Evolutionary conservation across 768 basidiomycete species (phyloP), one percentile per base, ranked within the genome.

Genomic region (Mycena latifolia): DNA sequence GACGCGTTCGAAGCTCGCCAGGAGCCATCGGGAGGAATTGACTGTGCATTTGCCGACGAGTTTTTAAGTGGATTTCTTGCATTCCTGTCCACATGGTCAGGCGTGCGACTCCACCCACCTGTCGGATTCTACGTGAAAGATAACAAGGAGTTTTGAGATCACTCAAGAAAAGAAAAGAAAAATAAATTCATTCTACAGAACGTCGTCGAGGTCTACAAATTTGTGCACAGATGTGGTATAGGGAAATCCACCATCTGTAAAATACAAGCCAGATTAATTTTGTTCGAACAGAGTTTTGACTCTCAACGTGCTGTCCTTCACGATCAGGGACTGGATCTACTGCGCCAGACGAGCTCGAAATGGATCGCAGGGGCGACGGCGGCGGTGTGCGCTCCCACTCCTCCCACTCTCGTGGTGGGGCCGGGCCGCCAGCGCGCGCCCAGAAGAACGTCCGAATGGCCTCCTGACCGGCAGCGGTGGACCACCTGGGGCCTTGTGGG

Each of bases 401-500:
- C 45, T 28, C 52, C n/a, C 51, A 45, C 28, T 53, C 29, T 45
- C 43, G 43, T 27, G 45, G 18, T 37, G 27, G 41, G 43, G 35
- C 24, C 35, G 55, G 18, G 55, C 28, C 35, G 35, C n/a, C 37
- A 31, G 47, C n/a, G 55, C 48, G 62, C 17, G 28, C 55, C 62
- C 55, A 63, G 39, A 63, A 57, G 12, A 56, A 63, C 37, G 47
- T 35, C 27, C 55, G 55, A 11, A 52, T 52, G 22, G 62, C 62
- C 6, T 63, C 62, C 20, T 63, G 55, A 15, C 62, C 62, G 5
- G 55, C 55, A 43, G 55, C 2, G 14, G 55, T 63, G 18, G 48
- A 57, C 62, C 55, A 63, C 39, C 45, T 31, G 3, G 55, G 25
- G 5, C 62, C 62, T 24, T 55, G 45, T 17, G 53, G 54, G 12